Conservation (phyloP, 805 yeast species). For the Candida piceae region DNA sequence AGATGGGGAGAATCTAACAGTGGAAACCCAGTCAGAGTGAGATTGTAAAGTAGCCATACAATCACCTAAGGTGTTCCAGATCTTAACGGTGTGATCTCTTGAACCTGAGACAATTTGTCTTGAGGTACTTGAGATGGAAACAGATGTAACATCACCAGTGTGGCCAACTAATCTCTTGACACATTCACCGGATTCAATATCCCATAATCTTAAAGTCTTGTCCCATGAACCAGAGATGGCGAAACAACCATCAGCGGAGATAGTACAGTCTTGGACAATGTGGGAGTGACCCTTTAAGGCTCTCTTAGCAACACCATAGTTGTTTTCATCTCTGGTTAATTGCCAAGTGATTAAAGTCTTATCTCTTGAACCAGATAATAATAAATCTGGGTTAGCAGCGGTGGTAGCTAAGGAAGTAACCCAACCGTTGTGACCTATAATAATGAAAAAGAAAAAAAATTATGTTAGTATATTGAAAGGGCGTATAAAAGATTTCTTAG, state of each 20-base stretch:
- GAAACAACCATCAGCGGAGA: constrained; percentile 96
- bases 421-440: constrained; percentile 80
- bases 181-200: constrained; percentile 88
- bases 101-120: constrained; percentile 98
- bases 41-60: constrained; percentile 91
- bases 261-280: constrained; percentile 96
- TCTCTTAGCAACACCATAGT: constrained; percentile 97
- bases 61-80: constrained; percentile 98
- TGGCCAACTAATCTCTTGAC: constrained; percentile 96
- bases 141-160: constrained; percentile 95
- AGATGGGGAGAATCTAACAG: constrained; percentile 94
- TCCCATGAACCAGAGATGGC: constrained; percentile 99
- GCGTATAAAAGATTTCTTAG: too few species aligned
- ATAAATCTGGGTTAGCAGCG: constrained; percentile 95
- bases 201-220: constrained; percentile 98
- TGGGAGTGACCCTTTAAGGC: constrained; percentile 98
- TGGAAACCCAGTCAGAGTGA: constrained; percentile 99
- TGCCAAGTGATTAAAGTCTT: constrained; percentile 98
- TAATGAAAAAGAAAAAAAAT: not conserved
- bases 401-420: constrained; percentile 98
- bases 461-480: constrained; percentile 8
- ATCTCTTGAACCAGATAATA: constrained; percentile 98
- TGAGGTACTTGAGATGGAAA: constrained; percentile 92
- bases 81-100: constrained; percentile 97
- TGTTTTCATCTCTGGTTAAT: constrained; percentile 90